A percentile compares a stretch with the other conserved stretches of the same genome.
phyloP scores from a whole-genome alignment of 345 rosid genomes.

The Ceriops zippeliana region DNA sequence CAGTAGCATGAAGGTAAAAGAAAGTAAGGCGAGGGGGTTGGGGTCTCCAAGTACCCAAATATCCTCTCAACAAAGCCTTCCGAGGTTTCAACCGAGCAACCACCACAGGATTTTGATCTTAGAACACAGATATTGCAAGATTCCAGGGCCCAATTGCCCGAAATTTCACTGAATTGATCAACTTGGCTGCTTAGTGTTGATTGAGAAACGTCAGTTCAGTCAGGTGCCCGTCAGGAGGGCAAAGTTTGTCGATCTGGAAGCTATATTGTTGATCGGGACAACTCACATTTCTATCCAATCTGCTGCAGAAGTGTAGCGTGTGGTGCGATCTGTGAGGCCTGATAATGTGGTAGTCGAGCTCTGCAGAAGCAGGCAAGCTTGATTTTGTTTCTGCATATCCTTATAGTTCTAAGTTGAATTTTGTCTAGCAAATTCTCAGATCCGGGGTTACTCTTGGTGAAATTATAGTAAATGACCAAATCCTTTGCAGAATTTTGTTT shows the following conservation, averaged over 20 bases:
- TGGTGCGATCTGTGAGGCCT: conserved; percentile 54
- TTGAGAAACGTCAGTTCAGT: conserved; percentile 58
- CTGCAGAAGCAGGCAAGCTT: conserved; percentile 85
- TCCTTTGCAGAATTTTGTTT: too few relatives aligned
- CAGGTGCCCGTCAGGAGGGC: conserved; percentile 81
- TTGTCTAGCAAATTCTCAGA: not conserved
- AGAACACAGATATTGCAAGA: conserved; percentile 44
- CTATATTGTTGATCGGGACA: conserved; percentile 79
- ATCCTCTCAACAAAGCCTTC: conserved; percentile 26
- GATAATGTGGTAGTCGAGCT: conserved; percentile 92
- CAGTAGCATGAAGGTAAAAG: too few relatives aligned
- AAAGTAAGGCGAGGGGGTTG: too few relatives aligned
- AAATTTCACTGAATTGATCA: conserved; percentile 49
- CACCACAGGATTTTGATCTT: conserved; percentile 76
- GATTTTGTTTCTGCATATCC: not conserved
- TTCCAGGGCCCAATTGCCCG: conserved; percentile 51
- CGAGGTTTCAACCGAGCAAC: conserved; percentile 53
- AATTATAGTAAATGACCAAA: too few relatives aligned
- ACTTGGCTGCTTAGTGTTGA: conserved; percentile 47
- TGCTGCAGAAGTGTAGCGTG: conserved; percentile 64
- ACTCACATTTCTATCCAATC: conserved; percentile 58
- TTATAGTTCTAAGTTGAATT: not conserved
- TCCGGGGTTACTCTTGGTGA: not conserved
- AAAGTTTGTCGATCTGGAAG: conserved; percentile 68
- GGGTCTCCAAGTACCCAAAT: conserved; percentile 25